Conservation (phyloP, 495 filamentous ascomycete species). For the Hypoxylon lenormandii region DNA sequence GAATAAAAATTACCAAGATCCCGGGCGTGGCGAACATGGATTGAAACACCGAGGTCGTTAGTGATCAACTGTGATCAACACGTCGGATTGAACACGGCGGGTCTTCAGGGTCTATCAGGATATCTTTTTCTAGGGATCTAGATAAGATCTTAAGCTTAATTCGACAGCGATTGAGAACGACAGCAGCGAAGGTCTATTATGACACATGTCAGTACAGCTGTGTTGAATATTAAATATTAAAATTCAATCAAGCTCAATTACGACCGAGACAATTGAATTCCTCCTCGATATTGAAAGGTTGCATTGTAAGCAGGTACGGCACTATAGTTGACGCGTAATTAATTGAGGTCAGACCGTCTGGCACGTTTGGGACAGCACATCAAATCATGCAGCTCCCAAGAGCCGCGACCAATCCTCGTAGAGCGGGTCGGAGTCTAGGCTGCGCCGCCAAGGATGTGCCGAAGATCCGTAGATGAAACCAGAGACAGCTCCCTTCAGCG, state of each 20-base stretch:
- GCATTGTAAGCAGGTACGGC: conserved; percentile 30
- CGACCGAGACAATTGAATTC: neutral
- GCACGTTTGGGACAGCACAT: neutral
- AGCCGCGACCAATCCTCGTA: conserved; percentile 9
- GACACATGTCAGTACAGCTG: neutral
- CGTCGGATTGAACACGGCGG: neutral
- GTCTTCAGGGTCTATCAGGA: too few relatives aligned
- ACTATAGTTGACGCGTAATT: conserved; percentile 34
- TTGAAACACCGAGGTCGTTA: conserved; percentile 26
- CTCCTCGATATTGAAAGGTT: conserved; percentile 17
- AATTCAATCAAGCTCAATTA: conserved; percentile 5
- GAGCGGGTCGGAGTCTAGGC: conserved; percentile 11
- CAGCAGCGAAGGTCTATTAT: neutral
- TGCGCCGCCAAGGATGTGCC: conserved; percentile 13
- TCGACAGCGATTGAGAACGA: neutral
- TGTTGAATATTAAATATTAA: neutral
- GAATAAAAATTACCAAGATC: neutral
- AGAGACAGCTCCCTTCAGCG: conserved; percentile 9
- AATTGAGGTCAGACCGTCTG: conserved; percentile 6
- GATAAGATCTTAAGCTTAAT: conserved; percentile 36
- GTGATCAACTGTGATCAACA: conserved; percentile 38
- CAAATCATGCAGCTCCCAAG: conserved; percentile 10
- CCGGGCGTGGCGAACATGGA: conserved; percentile 34
- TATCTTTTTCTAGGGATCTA: conserved; percentile 4
- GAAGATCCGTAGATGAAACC: conserved; percentile 14